Percentiles rank a stretch among this genome's conserved stretches.
Conservation (phyloP, 768 basidiomycete species). For the Lactarius hatsudake region DNA sequence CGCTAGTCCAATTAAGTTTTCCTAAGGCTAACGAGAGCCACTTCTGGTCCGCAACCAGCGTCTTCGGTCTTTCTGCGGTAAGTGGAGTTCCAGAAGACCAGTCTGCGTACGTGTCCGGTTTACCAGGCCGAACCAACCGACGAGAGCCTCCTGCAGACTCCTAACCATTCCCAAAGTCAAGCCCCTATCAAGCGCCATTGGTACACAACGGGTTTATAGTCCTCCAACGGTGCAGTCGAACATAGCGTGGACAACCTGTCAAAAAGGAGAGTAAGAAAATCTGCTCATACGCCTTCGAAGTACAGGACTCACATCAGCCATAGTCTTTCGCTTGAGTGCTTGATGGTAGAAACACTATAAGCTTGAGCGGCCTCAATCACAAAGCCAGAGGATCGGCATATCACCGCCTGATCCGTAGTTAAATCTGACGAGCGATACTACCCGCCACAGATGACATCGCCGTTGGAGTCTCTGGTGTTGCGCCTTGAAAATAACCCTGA, state of each 20-base stretch:
- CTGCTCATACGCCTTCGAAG: constrained; percentile 56
- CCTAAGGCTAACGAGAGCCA: constrained; percentile 45
- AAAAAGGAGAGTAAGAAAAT: constrained; percentile 9
- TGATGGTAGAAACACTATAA: constrained; percentile 48
- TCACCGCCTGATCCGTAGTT: background rate
- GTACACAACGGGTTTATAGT: constrained; percentile 45
- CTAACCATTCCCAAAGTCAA: constrained; percentile 52
- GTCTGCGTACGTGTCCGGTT: constrained; percentile 48
- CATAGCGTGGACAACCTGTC: background rate
- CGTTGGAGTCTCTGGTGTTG: background rate
- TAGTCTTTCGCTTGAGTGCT: constrained; percentile 54
- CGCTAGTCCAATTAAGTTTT: background rate
- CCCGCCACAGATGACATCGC: background rate
- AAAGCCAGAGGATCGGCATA: constrained; percentile 37
- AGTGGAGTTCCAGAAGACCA: constrained; percentile 49
- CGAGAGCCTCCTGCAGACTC: constrained; percentile 45
- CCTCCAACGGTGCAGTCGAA: background rate
- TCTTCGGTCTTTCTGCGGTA: constrained; percentile 45
- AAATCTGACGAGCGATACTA: background rate
- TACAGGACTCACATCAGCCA: constrained; percentile 70
- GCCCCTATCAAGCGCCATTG: constrained; percentile 46
- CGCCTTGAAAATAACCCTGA: constrained; percentile 11
- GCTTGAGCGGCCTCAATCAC: constrained; percentile 40
- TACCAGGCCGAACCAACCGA: constrained; percentile 52
- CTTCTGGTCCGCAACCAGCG: constrained; percentile 50